Evolutionary conservation across 352 stramenopile genomes (phyloP).

Genomic region (Phytopythium helicoides): DNA sequence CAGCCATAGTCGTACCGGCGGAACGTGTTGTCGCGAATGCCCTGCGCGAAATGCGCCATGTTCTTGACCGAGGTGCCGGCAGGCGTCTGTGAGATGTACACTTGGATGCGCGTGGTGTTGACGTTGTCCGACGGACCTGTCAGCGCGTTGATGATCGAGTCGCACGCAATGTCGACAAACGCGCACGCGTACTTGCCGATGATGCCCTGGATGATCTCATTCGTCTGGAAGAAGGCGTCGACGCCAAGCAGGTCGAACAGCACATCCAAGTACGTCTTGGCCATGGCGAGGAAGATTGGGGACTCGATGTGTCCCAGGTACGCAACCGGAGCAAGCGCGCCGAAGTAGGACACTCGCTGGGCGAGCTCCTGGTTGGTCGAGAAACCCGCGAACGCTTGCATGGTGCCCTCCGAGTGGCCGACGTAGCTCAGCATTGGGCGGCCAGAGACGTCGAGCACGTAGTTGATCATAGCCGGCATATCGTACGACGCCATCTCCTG

Average conservation of each 20-base stretch:
- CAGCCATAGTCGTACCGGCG: slow-evolving; percentile 65
- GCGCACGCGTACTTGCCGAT: slow-evolving; percentile 53
- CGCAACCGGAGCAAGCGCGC: slow-evolving; percentile 47
- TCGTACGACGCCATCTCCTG: slow-evolving; percentile 63
- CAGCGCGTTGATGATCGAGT: slow-evolving; percentile 52
- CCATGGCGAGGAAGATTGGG: slow-evolving; percentile 39
- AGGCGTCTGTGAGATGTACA: slow-evolving; percentile 66
- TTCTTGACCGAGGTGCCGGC: slow-evolving; percentile 64
- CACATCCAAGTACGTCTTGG: slow-evolving; percentile 40
- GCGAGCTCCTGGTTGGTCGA: slow-evolving; percentile 50
- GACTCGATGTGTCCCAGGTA: slow-evolving; percentile 41
- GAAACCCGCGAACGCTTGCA: slow-evolving; percentile 62
- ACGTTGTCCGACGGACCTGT: slow-evolving; percentile 50
- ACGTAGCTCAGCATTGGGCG: slow-evolving; percentile 52
- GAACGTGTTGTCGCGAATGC: slow-evolving; percentile 58
- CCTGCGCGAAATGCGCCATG: slow-evolving; percentile 58
- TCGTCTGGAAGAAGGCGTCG: slow-evolving; percentile 42
- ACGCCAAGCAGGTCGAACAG: slow-evolving; percentile 43
- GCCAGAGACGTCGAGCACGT: slow-evolving; percentile 34
- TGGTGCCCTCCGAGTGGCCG: slow-evolving; percentile 60
- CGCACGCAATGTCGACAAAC: slow-evolving; percentile 42
- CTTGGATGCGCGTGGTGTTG: slow-evolving; percentile 52
- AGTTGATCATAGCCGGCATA: slow-evolving; percentile 65
- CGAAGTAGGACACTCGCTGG: slow-evolving; percentile 64
- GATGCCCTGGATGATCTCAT: slow-evolving; percentile 45